Evolutionary conservation across 306 rosid genomes (phyloP).

Genomic region (Vicia sativa): DNA sequence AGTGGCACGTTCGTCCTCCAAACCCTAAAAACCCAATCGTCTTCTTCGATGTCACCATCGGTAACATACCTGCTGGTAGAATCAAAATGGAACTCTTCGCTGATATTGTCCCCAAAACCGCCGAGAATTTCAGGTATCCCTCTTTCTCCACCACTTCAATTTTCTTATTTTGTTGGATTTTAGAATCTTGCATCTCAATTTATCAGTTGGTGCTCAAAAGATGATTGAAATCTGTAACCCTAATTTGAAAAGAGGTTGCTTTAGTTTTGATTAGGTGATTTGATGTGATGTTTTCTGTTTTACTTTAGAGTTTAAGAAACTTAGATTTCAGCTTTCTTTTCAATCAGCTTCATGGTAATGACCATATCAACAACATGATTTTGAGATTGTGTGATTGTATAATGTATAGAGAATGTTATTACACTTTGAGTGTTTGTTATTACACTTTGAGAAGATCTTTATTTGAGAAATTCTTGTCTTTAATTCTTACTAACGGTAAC

Average conservation of each 20-base stretch:
- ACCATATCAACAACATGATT: no score
- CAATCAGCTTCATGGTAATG: no score
- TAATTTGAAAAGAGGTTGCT: no score
- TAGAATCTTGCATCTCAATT: background rate
- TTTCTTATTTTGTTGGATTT: no score
- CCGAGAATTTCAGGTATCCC: slow-evolving; percentile 80
- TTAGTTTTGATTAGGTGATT: slow-evolving; percentile 23
- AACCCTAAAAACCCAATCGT: slow-evolving; percentile 98
- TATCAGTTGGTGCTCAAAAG: background rate
- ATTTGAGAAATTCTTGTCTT: background rate
- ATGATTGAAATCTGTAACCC: background rate
- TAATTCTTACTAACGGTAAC: slow-evolving; percentile 7
- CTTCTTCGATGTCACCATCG: slow-evolving; percentile 96
- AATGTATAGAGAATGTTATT: no score
- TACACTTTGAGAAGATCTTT: no score
- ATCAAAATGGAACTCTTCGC: slow-evolving; percentile 99
- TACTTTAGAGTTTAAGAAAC: slow-evolving; percentile 5
- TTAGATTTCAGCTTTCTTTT: no score
- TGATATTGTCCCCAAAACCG: slow-evolving; percentile 85
- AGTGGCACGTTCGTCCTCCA: slow-evolving; percentile 97
- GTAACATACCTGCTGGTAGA: slow-evolving; percentile 94
- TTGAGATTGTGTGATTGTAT: no score
- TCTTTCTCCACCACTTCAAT: no score
- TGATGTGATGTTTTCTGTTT: background rate
- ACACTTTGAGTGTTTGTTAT: no score